phyloP scores from a whole-genome alignment of 139 green algal genomes.

The Microglena sp. region DNA sequence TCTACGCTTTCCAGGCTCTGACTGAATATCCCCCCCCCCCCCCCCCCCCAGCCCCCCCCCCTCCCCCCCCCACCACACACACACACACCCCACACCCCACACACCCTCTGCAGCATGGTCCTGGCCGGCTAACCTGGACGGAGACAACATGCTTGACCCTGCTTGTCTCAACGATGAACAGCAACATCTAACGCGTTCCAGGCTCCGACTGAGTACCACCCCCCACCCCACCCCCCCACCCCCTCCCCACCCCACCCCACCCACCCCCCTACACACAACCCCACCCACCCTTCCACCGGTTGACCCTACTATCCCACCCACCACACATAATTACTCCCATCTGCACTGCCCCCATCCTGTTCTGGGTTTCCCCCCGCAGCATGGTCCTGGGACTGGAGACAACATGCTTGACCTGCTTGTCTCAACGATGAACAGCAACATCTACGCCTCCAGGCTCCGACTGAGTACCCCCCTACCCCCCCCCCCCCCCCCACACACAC shows the following conservation, averaged over 20 bases:
- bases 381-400: conserved; percentile 76
- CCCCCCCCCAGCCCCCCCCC: no score
- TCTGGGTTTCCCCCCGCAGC: no score
- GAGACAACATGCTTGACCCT: no score
- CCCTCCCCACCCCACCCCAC: not conserved
- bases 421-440: conserved; percentile 89
- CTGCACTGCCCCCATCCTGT: no score
- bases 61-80: no score
- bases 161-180: not conserved
- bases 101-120: no score
- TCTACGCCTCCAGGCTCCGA: conserved; percentile 77
- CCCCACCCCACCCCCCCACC: no score
- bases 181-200: conserved; percentile 38
- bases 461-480: conserved; percentile 67
- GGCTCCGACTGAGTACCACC: conserved; percentile 61
- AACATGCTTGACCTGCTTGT: conserved; percentile 78
- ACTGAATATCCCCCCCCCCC: conserved; percentile 67
- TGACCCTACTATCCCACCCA: not conserved
- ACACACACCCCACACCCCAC: no score
- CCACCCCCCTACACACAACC: not conserved
- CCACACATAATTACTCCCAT: no score
- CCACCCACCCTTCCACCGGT: not conserved
- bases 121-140: no score
- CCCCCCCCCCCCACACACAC: no score
- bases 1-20: conserved; percentile 76